Conservation (phyloP, 257 asterid species). For the Rubia yunnanensis region DNA sequence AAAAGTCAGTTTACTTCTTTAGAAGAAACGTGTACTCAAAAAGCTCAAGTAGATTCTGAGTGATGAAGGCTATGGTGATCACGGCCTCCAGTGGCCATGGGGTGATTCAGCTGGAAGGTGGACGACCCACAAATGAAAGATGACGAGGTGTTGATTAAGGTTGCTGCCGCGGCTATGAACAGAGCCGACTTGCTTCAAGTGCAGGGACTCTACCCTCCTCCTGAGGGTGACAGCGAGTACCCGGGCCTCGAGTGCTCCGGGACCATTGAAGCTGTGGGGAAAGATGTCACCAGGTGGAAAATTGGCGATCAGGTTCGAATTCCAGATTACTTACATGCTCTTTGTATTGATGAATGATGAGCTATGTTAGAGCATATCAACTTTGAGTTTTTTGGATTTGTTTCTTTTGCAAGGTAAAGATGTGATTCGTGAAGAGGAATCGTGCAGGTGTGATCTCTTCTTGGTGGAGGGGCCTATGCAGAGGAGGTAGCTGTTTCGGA, state of each 20-base stretch:
- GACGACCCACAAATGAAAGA: slow-evolving; percentile 62
- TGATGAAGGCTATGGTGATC: slow-evolving; percentile 88
- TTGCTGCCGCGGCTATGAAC: slow-evolving; percentile 84
- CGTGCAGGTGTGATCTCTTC: slow-evolving; percentile 87
- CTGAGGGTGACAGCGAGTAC: slow-evolving; percentile 55
- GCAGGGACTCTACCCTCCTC: slow-evolving; percentile 63
- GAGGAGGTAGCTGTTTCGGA: slow-evolving; percentile 84
- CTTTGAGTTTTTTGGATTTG: too few relatives aligned
- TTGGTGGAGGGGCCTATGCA: slow-evolving; percentile 95
- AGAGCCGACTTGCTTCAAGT: slow-evolving; percentile 83
- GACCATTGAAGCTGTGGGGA: slow-evolving; percentile 64
- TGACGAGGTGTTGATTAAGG: slow-evolving; percentile 59
- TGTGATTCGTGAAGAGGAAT: too few relatives aligned
- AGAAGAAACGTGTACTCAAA: too few relatives aligned
- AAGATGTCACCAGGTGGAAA: slow-evolving; percentile 63
- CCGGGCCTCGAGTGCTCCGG: slow-evolving; percentile 99
- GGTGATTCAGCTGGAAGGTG: slow-evolving; percentile 56
- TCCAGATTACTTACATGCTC: too few relatives aligned
- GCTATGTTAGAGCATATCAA: too few relatives aligned
- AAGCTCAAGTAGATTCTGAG: too few relatives aligned
- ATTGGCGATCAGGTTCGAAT: slow-evolving; percentile 94
- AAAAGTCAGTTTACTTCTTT: too few relatives aligned
- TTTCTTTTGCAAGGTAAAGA: too few relatives aligned
- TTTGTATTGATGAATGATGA: background rate
- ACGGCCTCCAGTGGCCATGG: slow-evolving; percentile 68